phyloP scores from a whole-genome alignment of 2,329 filamentous ascomycete genomes.

The Shiraia sp. region DNA sequence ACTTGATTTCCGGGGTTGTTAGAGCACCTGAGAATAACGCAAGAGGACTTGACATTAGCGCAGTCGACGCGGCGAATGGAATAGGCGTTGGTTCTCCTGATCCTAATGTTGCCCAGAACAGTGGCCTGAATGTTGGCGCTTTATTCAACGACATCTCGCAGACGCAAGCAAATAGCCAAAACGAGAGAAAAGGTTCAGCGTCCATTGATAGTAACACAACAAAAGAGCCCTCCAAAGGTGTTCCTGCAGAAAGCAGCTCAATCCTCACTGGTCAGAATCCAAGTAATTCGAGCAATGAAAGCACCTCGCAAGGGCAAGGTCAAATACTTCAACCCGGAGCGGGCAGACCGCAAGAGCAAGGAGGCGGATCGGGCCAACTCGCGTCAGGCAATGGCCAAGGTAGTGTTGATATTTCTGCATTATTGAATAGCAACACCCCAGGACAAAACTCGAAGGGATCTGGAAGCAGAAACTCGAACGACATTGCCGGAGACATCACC shows the following conservation, averaged over 20 bases:
- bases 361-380: not conserved
- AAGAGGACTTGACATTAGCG: slow-evolving; percentile 14
- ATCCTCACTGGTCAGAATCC: slow-evolving; percentile 16
- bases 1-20: slow-evolving; percentile 29
- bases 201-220: slow-evolving; percentile 18
- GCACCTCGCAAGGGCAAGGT: slow-evolving; percentile 6
- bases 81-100: slow-evolving; percentile 13
- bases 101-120: slow-evolving; percentile 17
- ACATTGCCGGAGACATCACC: slow-evolving; percentile 7
- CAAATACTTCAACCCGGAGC: slow-evolving; percentile 7
- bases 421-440: slow-evolving; percentile 7
- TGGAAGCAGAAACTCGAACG: slow-evolving; percentile 5
- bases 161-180: slow-evolving; percentile 9
- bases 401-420: slow-evolving; percentile 9
- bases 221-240: slow-evolving; percentile 24
- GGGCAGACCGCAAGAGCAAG: slow-evolving; percentile 4
- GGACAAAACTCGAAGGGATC: not conserved
- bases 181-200: slow-evolving; percentile 9
- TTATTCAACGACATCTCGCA: slow-evolving; percentile 21
- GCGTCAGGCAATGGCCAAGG: slow-evolving; percentile 4
- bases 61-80: slow-evolving; percentile 9
- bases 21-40: slow-evolving; percentile 15
- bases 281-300: slow-evolving; percentile 11
- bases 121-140: slow-evolving; percentile 20
- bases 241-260: slow-evolving; percentile 10